Conservation (phyloP, 176 grass and related monocot genomes). For the Juncus effusus region DNA sequence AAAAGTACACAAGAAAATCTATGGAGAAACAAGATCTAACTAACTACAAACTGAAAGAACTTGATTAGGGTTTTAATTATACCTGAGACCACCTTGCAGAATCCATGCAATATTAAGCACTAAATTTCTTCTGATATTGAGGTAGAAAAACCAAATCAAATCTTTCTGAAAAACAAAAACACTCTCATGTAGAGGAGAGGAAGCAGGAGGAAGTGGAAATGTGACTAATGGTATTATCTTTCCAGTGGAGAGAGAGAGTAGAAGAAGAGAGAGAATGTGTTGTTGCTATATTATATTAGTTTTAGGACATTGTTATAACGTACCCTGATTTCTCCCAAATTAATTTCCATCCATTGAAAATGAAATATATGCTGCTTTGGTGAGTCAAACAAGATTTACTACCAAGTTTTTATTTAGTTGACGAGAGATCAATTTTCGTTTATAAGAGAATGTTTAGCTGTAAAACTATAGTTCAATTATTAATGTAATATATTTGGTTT, state of each 20-base stretch:
- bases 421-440: no score
- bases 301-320: no score
- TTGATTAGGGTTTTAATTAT: constrained; percentile 15
- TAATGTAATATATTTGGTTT: no score
- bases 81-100: constrained; percentile 28
- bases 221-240: constrained; percentile 8
- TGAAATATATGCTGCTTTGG: no score
- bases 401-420: no score
- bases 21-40: not conserved
- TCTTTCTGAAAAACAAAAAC: not conserved
- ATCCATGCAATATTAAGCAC: constrained; percentile 15
- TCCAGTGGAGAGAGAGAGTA: not conserved
- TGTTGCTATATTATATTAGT: constrained; percentile 8
- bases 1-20: not conserved
- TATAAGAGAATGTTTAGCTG: no score
- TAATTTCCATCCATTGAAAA: no score
- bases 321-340: no score
- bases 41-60: not conserved
- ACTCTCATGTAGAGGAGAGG: constrained; percentile 1
- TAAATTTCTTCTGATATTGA: constrained; percentile 12
- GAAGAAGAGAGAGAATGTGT: not conserved
- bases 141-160: not conserved
- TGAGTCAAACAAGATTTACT: no score
- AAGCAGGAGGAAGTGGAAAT: constrained; percentile 16
- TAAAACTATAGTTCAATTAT: no score